Evolutionary conservation across 2,329 filamentous ascomycete genomes (phyloP).

Genomic region (Aspergillus piperis): DNA sequence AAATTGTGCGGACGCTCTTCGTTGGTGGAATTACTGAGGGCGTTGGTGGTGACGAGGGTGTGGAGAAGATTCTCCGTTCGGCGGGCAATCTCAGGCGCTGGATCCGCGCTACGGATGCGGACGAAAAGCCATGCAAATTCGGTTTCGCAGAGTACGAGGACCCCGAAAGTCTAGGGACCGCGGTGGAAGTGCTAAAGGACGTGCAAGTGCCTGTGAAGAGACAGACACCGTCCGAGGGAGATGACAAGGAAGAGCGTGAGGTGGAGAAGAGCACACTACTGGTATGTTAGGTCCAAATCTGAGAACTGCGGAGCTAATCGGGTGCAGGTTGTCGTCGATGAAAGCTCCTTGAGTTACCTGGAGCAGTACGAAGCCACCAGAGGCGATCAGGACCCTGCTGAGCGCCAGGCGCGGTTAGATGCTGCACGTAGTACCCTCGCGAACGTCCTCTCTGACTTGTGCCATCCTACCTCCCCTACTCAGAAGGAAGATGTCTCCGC

Average conservation of each 20-base stretch:
- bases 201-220: conserved; percentile 79
- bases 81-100: conserved; percentile 80
- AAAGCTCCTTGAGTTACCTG: conserved; percentile 80
- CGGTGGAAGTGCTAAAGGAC: conserved; percentile 80
- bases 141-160: conserved; percentile 97
- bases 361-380: conserved; percentile 73
- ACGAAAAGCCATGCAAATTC: conserved; percentile 81
- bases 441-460: conserved; percentile 68
- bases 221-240: conserved; percentile 55
- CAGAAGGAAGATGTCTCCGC: conserved; percentile 49
- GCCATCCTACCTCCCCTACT: conserved; percentile 61
- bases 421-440: conserved; percentile 68
- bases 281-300: conserved; percentile 43
- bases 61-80: conserved; percentile 76
- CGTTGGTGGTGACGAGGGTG: conserved; percentile 71
- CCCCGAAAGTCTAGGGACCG: conserved; percentile 79
- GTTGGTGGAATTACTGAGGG: conserved; percentile 82
- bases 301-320: conserved; percentile 12
- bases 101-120: conserved; percentile 76
- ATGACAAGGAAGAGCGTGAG: conserved; percentile 46
- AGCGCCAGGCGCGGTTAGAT: conserved; percentile 68
- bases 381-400: conserved; percentile 63
- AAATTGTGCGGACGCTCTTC: conserved; percentile 89
- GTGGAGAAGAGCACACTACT: conserved; percentile 71
- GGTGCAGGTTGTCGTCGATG: conserved; percentile 68